These are phyloP conservation scores for Westerdykella sp. DNA, from an alignment of 2,329 filamentous ascomycete species.

Conservation along the genomic window DNA sequence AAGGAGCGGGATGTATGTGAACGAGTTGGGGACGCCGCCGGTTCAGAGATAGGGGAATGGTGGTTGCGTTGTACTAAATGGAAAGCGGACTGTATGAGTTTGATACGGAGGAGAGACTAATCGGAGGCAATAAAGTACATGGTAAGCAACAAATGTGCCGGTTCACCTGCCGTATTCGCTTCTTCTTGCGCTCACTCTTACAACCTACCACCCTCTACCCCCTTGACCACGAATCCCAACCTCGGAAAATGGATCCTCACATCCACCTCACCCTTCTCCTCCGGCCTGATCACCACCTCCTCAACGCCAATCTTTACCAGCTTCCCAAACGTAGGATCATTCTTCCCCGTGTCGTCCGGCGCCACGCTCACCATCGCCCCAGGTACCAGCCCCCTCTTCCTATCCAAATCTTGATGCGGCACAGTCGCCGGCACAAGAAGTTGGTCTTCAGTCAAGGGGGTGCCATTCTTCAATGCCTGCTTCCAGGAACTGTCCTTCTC, in stretches of 20 bases:
- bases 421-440: slow-evolving; percentile 29
- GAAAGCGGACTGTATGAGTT: no score
- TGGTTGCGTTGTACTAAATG: no score
- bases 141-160: neutral
- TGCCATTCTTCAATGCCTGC: slow-evolving; percentile 1
- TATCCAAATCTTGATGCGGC: slow-evolving; percentile 22
- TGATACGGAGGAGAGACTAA: no score
- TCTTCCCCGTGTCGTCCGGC: slow-evolving; percentile 39
- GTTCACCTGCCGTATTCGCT: slow-evolving; percentile 13
- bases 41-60: neutral
- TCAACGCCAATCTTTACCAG: slow-evolving; percentile 36
- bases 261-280: slow-evolving; percentile 24
- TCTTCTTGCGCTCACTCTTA: slow-evolving; percentile 3
- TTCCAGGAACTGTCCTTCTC: slow-evolving; percentile 6
- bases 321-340: slow-evolving; percentile 34
- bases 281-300: slow-evolving; percentile 36
- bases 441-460: slow-evolving; percentile 5
- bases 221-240: slow-evolving; percentile 35
- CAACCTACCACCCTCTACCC: slow-evolving; percentile 9
- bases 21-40: slow-evolving; percentile 20
- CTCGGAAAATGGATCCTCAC: slow-evolving; percentile 38
- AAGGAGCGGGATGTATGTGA: slow-evolving; percentile 26
- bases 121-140: neutral
- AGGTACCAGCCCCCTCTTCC: slow-evolving; percentile 22
- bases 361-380: slow-evolving; percentile 30